A percentile compares a stretch with the other conserved stretches of the same genome.
phyloP scores from a whole-genome alignment of 2,329 filamentous ascomycete genomes.

The Geoglossum cookeanum region DNA sequence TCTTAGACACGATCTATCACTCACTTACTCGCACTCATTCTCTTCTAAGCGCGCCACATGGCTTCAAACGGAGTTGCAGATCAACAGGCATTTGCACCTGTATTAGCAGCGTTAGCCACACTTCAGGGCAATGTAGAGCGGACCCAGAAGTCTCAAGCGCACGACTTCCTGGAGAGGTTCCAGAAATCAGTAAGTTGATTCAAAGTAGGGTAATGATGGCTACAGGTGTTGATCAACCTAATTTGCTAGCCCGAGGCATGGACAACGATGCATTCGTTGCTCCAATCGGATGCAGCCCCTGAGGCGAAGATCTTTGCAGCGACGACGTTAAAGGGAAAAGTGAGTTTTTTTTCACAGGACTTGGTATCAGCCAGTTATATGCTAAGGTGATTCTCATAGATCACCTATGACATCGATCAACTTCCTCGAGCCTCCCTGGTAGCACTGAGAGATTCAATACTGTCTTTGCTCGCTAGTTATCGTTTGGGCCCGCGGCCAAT shows the following conservation, averaged over 20 bases:
- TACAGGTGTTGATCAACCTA: conserved; percentile 13
- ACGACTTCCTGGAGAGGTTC: conserved; percentile 81
- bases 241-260: conserved; percentile 60
- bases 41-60: conserved; percentile 23
- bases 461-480: conserved; percentile 64
- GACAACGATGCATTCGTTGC: conserved; percentile 68
- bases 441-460: conserved; percentile 63
- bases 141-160: conserved; percentile 71
- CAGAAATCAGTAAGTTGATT: conserved; percentile 74
- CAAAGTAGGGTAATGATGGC: background rate
- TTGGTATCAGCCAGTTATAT: background rate
- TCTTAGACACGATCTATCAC: background rate
- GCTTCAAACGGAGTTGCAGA: conserved; percentile 43
- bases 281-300: conserved; percentile 62
- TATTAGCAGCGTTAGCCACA: conserved; percentile 73
- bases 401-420: conserved; percentile 89
- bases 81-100: conserved; percentile 59
- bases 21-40: background rate
- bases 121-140: conserved; percentile 73
- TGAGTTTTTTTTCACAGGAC: conserved; percentile 27
- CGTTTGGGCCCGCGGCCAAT: conserved; percentile 57
- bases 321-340: conserved; percentile 95
- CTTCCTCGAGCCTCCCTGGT: conserved; percentile 56
- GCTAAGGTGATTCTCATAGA: conserved; percentile 34
- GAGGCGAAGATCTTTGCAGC: conserved; percentile 91